Evolutionary conservation across 768 basidiomycete species (phyloP).

Genomic region (Hypsizygus marmoreus): DNA sequence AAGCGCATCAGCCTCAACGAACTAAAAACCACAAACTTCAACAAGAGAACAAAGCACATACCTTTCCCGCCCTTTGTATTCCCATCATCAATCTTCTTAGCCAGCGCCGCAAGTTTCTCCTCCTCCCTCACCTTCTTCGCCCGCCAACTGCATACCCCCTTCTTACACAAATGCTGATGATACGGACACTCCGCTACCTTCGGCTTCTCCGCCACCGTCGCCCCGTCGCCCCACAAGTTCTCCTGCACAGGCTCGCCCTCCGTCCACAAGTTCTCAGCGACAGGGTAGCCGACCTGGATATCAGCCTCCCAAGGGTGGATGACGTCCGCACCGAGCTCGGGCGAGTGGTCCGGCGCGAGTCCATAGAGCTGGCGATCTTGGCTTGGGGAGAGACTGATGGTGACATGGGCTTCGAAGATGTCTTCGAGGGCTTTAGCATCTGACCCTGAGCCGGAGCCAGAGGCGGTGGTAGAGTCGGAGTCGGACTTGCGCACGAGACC

Average conservation of each 20-base stretch:
- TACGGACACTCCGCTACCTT: conserved; percentile 26
- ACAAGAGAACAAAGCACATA: neutral
- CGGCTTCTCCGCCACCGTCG: conserved; percentile 10
- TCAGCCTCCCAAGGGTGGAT: conserved; percentile 25
- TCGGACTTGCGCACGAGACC: conserved; percentile 15
- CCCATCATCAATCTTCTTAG: conserved; percentile 10
- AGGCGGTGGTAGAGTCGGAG: conserved; percentile 9
- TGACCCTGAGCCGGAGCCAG: neutral
- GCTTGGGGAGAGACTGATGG: conserved; percentile 24
- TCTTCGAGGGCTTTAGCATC: conserved; percentile 6
- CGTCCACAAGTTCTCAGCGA: conserved; percentile 1
- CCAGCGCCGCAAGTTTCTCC: conserved; percentile 13
- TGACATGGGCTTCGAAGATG: conserved; percentile 17
- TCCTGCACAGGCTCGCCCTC: conserved; percentile 3
- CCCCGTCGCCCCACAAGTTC: conserved; percentile 28
- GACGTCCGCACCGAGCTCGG: conserved; percentile 21
- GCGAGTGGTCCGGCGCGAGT: conserved; percentile 6
- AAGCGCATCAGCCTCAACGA: neutral
- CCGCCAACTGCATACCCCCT: conserved; percentile 38
- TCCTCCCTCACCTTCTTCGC: conserved; percentile 27
- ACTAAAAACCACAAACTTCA: neutral
- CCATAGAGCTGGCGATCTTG: conserved; percentile 25
- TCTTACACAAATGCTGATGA: conserved; percentile 34
- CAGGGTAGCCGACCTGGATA: conserved; percentile 3
- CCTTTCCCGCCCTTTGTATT: conserved; percentile 2